These are phyloP conservation scores for Gaertneriomyces semiglobifer DNA, from an alignment of 192 early-diverging fungal genomes.

Conservation along the genomic window DNA sequence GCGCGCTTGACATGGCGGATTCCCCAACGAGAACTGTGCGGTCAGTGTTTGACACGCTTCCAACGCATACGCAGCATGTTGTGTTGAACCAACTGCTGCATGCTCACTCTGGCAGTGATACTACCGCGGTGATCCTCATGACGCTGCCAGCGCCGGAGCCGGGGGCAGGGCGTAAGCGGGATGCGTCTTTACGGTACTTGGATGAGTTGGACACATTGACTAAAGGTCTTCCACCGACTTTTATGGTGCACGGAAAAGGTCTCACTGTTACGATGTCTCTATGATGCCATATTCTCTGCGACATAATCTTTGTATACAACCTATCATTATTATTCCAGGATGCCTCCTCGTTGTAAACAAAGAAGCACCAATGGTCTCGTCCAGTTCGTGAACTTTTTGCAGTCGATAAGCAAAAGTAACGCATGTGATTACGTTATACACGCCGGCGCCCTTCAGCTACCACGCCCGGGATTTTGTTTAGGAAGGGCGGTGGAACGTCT, in stretches of 20 bases:
- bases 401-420: no score
- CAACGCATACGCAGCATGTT: constrained; percentile 15
- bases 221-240: constrained; percentile 9
- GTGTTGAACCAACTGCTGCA: constrained; percentile 19
- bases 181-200: constrained; percentile 7
- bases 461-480: no score
- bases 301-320: no score
- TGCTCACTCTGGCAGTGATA: not conserved
- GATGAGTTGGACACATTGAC: constrained; percentile 14
- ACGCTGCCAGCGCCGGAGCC: constrained; percentile 18
- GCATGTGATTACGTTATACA: no score
- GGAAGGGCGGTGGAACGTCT: no score
- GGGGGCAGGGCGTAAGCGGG: not conserved
- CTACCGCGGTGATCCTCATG: constrained; percentile 19
- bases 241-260: constrained; percentile 24
- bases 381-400: no score
- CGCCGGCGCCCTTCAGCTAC: no score
- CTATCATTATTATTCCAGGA: no score
- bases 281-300: not conserved
- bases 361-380: no score
- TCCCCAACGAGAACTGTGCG: no score
- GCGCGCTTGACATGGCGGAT: no score
- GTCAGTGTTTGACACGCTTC: constrained; percentile 17
- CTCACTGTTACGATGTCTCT: constrained; percentile 23
- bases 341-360: no score